phyloP scores from a whole-genome alignment of 2,329 filamentous ascomycete species.

The Moelleriella libera region DNA sequence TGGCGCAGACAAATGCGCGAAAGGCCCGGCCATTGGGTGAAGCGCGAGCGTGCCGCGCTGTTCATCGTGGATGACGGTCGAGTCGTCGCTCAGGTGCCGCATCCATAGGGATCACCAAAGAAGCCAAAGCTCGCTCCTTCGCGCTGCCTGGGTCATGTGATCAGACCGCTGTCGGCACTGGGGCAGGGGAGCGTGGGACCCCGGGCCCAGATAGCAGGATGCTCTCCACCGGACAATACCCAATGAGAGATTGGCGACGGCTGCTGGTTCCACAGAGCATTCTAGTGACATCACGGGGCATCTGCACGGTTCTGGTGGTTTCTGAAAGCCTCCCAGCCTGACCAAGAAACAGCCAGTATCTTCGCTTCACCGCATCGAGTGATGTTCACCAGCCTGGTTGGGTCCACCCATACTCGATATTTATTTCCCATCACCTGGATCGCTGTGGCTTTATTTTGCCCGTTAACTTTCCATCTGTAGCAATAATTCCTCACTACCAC shows the following conservation, averaged over 20 bases:
- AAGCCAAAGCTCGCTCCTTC: no score
- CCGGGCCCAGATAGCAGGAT: no score
- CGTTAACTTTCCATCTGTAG: no score
- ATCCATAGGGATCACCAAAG: no score
- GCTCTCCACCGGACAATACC: not conserved
- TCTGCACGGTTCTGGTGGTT: constrained; percentile 17
- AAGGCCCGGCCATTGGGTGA: constrained; percentile 28
- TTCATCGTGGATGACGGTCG: constrained; percentile 17
- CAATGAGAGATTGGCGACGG: constrained; percentile 7
- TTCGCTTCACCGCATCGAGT: constrained; percentile 1
- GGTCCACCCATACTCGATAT: constrained; percentile 1
- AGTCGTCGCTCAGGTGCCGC: no score
- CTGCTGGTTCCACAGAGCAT: not conserved
- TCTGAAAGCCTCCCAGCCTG: constrained; percentile 12
- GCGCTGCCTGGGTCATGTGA: no score
- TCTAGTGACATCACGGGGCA: constrained; percentile 19
- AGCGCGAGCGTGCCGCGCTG: constrained; percentile 16
- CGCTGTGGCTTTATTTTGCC: no score
- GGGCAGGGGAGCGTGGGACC: no score
- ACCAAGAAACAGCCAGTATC: constrained; percentile 7
- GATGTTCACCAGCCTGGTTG: not conserved
- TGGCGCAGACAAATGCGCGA: constrained; percentile 27
- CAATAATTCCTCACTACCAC: no score
- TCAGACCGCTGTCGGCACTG: no score
- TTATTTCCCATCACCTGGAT: not conserved